These are phyloP conservation scores for Neurospora hispaniola DNA, from an alignment of 495 filamentous ascomycete genomes.

Conservation along the genomic window DNA sequence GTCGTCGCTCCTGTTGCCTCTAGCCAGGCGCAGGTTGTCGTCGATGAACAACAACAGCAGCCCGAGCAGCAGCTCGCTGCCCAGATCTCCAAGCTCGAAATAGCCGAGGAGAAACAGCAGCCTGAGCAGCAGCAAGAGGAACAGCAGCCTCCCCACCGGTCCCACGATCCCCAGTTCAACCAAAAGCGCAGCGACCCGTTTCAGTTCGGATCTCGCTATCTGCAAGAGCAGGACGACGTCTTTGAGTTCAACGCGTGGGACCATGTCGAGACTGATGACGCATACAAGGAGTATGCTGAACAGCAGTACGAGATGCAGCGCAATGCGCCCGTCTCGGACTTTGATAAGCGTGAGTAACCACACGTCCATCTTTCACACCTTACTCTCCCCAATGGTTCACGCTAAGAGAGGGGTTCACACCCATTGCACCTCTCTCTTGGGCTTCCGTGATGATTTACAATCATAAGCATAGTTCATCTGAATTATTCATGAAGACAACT, in stretches of 20 bases:
- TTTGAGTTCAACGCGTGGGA: constrained; percentile 99
- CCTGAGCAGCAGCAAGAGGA: constrained; percentile 1
- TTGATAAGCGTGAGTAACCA: constrained; percentile 55
- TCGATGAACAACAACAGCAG: background rate
- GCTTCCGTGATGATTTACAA: constrained; percentile 44
- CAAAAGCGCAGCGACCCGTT: constrained; percentile 86
- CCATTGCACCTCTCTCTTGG: background rate
- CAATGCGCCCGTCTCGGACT: constrained; percentile 70
- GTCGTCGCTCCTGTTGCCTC: constrained; percentile 3
- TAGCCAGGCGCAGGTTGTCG: background rate
- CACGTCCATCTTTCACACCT: background rate
- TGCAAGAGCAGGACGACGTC: constrained; percentile 72
- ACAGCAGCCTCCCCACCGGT: constrained; percentile 35
- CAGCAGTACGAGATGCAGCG: constrained; percentile 75
- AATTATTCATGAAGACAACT: constrained; percentile 42
- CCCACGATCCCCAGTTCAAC: constrained; percentile 47
- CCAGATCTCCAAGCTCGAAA: constrained; percentile 19
- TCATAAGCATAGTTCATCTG: constrained; percentile 55
- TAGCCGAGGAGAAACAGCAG: constrained; percentile 11
- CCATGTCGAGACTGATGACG: constrained; percentile 78
- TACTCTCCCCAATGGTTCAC: background rate
- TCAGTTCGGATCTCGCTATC: constrained; percentile 81
- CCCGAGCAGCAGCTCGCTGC: constrained; percentile 15
- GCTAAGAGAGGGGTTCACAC: background rate
- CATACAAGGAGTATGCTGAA: constrained; percentile 72